phyloP scores from a whole-genome alignment of 441 rosid species.

The Bruguiera hainesii region DNA sequence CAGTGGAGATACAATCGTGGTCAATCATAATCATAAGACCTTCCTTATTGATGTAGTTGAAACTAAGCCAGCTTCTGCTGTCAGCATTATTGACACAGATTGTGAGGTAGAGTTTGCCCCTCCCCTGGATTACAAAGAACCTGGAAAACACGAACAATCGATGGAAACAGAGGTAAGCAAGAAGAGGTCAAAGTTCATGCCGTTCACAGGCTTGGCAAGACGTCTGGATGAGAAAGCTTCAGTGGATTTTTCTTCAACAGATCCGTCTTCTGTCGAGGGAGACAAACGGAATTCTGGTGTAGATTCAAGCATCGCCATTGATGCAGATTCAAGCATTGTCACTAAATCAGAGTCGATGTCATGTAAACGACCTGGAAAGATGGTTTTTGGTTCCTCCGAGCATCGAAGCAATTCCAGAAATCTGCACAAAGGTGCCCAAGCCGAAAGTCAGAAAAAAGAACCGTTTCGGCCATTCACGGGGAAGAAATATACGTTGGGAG shows the following conservation, averaged over 20 bases:
- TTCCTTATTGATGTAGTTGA: slow-evolving; percentile 18
- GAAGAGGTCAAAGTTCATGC: not conserved
- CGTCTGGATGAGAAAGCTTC: slow-evolving; percentile 4
- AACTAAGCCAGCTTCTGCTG: slow-evolving; percentile 19
- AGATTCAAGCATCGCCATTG: not conserved
- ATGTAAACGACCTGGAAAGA: not conserved
- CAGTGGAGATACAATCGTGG: slow-evolving; percentile 21
- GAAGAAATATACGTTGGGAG: slow-evolving; percentile 9
- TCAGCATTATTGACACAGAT: slow-evolving; percentile 21
- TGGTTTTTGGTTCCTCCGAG: not conserved
- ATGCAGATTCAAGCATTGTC: not conserved
- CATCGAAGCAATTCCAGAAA: not conserved
- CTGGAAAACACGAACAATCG: not conserved
- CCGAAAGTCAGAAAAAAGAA: not conserved
- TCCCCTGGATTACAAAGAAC: slow-evolving; percentile 22
- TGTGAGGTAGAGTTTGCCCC: slow-evolving; percentile 26
- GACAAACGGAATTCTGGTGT: not conserved
- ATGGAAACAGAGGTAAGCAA: not conserved
- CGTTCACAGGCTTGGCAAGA: slow-evolving; percentile 11
- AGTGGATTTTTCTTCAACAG: not conserved
- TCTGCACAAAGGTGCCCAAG: not conserved
- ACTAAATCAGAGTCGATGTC: not conserved
- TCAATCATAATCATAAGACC: slow-evolving; percentile 10
- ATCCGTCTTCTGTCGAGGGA: not conserved
- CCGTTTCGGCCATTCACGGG: slow-evolving; percentile 22